A percentile compares a stretch with the other conserved stretches of the same genome.
Evolutionary conservation across 202 grass and related monocot genomes (phyloP).

Genomic region (Schoenoplectus triqueter): DNA sequence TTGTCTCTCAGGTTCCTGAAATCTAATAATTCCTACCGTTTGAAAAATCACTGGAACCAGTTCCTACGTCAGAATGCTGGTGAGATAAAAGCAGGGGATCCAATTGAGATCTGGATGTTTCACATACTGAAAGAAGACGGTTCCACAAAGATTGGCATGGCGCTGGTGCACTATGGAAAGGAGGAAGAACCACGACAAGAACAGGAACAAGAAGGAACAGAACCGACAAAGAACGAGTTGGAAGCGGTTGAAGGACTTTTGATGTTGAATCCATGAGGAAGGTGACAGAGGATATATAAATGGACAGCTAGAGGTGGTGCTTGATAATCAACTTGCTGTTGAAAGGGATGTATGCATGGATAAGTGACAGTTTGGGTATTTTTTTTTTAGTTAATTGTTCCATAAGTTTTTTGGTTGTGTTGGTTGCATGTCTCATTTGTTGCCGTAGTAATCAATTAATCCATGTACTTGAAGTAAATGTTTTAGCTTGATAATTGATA

Average conservation of each 20-base stretch:
- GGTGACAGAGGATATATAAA: no score
- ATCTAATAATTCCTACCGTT: background rate
- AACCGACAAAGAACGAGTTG: no score
- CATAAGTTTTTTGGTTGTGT: background rate
- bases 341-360: no score
- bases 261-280: background rate
- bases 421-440: no score
- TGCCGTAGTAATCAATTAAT: no score
- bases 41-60: conserved; percentile 8
- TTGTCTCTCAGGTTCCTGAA: conserved; percentile 11
- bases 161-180: background rate
- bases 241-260: background rate
- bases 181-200: background rate
- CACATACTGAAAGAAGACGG: background rate
- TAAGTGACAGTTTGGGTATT: no score
- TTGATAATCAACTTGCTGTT: no score
- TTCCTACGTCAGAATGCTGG: conserved; percentile 6
- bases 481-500: background rate
- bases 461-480: no score
- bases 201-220: background rate
- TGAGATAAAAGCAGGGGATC: background rate
- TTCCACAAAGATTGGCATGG: background rate
- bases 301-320: no score
- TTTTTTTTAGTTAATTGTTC: background rate
- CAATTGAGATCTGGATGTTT: conserved; percentile 5